Conservation (phyloP, 164 flowering plant genomes). For the Pachysandra terminalis region DNA sequence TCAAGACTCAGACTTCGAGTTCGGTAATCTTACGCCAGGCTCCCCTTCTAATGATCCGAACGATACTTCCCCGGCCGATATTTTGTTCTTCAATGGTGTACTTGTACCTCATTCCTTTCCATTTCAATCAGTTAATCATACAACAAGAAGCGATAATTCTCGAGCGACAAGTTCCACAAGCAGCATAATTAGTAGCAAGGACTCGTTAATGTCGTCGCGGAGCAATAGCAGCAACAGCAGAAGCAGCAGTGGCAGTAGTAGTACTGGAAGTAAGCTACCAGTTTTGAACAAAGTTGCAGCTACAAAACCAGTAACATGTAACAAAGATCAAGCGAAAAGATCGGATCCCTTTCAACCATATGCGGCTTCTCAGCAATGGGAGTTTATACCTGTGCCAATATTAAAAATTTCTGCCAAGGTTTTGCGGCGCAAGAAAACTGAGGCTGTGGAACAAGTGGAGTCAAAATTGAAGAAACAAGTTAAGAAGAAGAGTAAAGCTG, state of each 20-base stretch:
- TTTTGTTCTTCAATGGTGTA: conserved; percentile 61
- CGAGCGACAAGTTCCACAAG: conserved; percentile 32
- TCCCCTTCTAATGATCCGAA: conserved; percentile 36
- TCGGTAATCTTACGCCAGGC: conserved; percentile 36
- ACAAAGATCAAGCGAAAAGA: conserved; percentile 4
- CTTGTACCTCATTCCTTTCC: conserved; percentile 65
- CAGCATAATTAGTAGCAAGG: conserved; percentile 65
- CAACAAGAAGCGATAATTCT: background rate
- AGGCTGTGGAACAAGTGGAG: conserved; percentile 6
- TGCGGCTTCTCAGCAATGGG: conserved; percentile 51
- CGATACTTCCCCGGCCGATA: conserved; percentile 57
- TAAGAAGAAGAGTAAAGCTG: conserved; percentile 2
- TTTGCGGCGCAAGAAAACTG: conserved; percentile 14
- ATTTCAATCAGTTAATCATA: conserved; percentile 12
- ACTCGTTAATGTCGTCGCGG: conserved; percentile 49
- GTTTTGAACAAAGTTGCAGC: conserved; percentile 6
- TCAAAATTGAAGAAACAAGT: conserved; percentile 11
- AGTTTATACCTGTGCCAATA: conserved; percentile 41
- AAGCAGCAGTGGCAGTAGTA: conserved; percentile 54
- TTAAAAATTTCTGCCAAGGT: conserved; percentile 22
- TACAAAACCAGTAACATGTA: conserved; percentile 9
- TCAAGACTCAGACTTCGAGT: conserved; percentile 42
- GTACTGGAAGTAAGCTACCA: conserved; percentile 49
- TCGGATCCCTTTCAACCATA: conserved; percentile 22
- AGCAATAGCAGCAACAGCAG: conserved; percentile 64